A percentile compares a stretch with the other conserved stretches of the same genome.
phyloP scores from a whole-genome alignment of 108 stramenopile species.

The Fragilaria crotonensis region DNA sequence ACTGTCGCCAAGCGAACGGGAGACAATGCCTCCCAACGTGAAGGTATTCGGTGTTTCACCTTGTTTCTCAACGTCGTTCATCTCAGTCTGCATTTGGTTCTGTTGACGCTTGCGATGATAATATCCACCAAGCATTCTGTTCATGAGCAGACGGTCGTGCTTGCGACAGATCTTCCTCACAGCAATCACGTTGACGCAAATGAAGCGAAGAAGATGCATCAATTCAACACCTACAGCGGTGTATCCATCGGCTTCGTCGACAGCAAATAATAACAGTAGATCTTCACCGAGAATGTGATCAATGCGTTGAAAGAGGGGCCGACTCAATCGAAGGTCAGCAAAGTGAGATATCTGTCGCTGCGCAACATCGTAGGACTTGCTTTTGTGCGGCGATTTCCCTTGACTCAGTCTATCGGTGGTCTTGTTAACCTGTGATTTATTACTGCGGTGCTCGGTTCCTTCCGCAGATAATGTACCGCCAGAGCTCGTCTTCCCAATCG shows the following conservation, averaged over 20 bases:
- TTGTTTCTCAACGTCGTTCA: conserved; percentile 28
- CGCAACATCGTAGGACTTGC: conserved; percentile 30
- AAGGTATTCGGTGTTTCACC: neutral
- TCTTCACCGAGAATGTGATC: conserved; percentile 54
- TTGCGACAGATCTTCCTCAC: conserved; percentile 82
- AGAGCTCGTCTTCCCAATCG: neutral
- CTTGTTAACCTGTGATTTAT: neutral
- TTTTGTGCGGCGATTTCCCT: neutral
- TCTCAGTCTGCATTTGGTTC: conserved; percentile 20
- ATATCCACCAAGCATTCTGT: conserved; percentile 83
- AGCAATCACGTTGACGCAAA: conserved; percentile 72
- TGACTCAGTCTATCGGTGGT: neutral
- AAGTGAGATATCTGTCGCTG: conserved; percentile 54
- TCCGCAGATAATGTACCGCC: neutral
- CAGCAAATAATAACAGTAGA: conserved; percentile 66
- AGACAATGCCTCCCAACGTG: conserved; percentile 5
- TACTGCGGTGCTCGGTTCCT: conserved; percentile 5
- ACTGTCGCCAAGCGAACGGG: neutral
- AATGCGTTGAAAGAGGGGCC: conserved; percentile 70
- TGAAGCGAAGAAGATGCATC: conserved; percentile 69
- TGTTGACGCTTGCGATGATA: conserved; percentile 43
- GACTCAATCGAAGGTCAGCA: conserved; percentile 41
- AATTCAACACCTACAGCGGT: conserved; percentile 74
- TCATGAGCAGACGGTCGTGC: conserved; percentile 71
- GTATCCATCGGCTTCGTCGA: conserved; percentile 75